Base-by-base conservation (phyloP, 2,329 filamentous ascomycete genomes). In the Periconia digitata region DNA sequence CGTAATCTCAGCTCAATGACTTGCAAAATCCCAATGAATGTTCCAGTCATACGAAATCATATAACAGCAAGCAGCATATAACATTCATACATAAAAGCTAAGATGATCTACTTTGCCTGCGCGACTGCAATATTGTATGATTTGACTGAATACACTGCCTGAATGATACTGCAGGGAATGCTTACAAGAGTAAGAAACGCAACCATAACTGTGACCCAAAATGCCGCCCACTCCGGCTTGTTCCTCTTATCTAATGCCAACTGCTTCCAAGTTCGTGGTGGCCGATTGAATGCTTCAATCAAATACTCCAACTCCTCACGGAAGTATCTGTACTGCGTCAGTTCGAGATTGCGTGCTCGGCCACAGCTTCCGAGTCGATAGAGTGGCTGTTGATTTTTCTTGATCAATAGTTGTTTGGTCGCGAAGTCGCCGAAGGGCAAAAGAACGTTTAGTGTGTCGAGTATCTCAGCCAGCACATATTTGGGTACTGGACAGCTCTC, bases 131-230 rank as follows among this genome's bases (percentile, higher is more conserved):
- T 44, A 8, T 46, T 39, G 29, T 54, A 54, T 18, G 45, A 50
- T 24, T 54, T 54, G n/a, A 54, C 48, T 12, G 50, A 48, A 29
- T 56, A 56, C 24, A 23, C 51, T 17, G 48, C 49, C 34, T 54
- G 51, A 27, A 53, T 54, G 40, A 54, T 45, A 46, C 46, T 54
- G 37, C 54, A 54, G 7, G 48, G 50, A 21, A 54, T 54, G 41
- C 51, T 56, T 36, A 56, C 46, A 10, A 54, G 8, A 18, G 51
- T 50, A 22, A 54, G 24, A 22, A 51, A 12, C n/a, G 48, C 48
- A 12, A 54, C 51, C 46, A 54, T 54, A n/a, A 52, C 41, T 5
- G 46, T 50, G 8, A 54, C 39, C 51, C 51, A 54, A 24, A 54
- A 56, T 8, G 48, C 51, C 8, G 49, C 47, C 46, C 49, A 56